Evolutionary conservation across 2,329 filamentous ascomycete species (phyloP).

Genomic region (Ceratocystis destructans): DNA sequence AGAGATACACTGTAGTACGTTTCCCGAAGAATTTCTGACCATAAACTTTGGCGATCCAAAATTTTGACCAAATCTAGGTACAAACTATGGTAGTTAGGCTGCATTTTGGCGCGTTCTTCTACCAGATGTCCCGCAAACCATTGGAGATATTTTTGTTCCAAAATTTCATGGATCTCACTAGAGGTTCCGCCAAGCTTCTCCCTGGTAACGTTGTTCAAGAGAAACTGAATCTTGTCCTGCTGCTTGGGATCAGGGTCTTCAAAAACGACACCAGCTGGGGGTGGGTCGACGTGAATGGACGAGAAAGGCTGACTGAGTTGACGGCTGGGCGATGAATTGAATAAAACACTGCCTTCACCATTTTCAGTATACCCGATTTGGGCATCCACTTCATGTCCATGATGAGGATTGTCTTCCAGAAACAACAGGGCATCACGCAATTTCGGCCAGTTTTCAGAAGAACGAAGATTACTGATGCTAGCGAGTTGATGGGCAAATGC

Average conservation of each 20-base stretch:
- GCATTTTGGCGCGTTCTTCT: slow-evolving; percentile 89
- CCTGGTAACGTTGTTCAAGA: slow-evolving; percentile 90
- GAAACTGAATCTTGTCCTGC: slow-evolving; percentile 89
- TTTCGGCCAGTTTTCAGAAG: slow-evolving; percentile 71
- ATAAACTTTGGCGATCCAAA: slow-evolving; percentile 65
- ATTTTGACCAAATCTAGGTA: slow-evolving; percentile 81
- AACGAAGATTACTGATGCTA: slow-evolving; percentile 66
- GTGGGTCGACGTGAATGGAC: slow-evolving; percentile 63
- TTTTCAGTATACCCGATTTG: background rate
- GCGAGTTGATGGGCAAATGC: slow-evolving; percentile 78
- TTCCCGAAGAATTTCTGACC: slow-evolving; percentile 81
- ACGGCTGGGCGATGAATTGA: slow-evolving; percentile 38
- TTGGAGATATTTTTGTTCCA: slow-evolving; percentile 72
- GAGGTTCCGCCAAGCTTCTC: slow-evolving; percentile 77
- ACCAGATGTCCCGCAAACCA: slow-evolving; percentile 96
- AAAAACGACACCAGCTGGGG: slow-evolving; percentile 48
- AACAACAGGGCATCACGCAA: slow-evolving; percentile 12
- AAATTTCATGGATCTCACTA: slow-evolving; percentile 60
- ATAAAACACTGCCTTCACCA: background rate
- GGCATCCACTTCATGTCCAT: background rate
- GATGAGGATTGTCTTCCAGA: slow-evolving; percentile 9
- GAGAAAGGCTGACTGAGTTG: slow-evolving; percentile 54
- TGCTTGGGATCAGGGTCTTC: slow-evolving; percentile 74
- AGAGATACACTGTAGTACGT: slow-evolving; percentile 77
- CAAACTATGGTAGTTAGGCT: slow-evolving; percentile 89